Evolutionary conservation across 441 rosid genomes (phyloP).

Genomic region (Arabidopsis lyrata): DNA sequence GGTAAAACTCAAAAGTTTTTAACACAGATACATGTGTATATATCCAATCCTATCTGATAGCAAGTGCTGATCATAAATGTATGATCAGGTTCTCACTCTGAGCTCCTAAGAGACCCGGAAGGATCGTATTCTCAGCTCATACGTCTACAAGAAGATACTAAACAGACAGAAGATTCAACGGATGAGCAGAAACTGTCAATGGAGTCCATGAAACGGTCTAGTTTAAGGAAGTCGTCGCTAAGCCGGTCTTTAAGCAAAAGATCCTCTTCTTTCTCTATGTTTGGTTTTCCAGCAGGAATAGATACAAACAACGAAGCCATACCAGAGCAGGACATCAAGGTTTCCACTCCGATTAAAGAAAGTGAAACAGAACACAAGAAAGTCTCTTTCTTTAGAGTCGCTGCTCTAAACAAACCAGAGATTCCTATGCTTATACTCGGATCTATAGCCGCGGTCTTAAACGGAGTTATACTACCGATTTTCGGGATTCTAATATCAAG

Average conservation of each 20-base stretch:
- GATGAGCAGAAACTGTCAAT: conserved; percentile 44
- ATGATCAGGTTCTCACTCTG: conserved; percentile 69
- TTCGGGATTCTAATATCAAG: conserved; percentile 63
- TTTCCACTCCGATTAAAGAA: conserved; percentile 36
- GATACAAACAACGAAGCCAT: conserved; percentile 38
- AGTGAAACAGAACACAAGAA: conserved; percentile 41
- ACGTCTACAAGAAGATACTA: conserved; percentile 48
- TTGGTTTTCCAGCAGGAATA: conserved; percentile 50
- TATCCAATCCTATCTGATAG: background rate
- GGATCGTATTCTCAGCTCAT: conserved; percentile 62
- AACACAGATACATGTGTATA: background rate
- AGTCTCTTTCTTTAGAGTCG: conserved; percentile 64
- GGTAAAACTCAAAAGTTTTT: conserved; percentile 43
- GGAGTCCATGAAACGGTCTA: conserved; percentile 50
- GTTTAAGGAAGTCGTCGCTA: conserved; percentile 47
- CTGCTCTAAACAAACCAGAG: conserved; percentile 72
- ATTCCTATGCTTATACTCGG: conserved; percentile 63
- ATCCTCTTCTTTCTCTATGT: conserved; percentile 58
- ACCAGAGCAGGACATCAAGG: conserved; percentile 33
- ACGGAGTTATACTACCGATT: conserved; percentile 65
- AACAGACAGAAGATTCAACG: conserved; percentile 42
- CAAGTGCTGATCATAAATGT: conserved; percentile 38
- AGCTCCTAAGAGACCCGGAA: conserved; percentile 62
- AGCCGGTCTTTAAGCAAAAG: conserved; percentile 57
- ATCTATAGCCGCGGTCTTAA: conserved; percentile 53